Base-by-base conservation (phyloP, 768 basidiomycete species). In the Phanerochaete carnosa region DNA sequence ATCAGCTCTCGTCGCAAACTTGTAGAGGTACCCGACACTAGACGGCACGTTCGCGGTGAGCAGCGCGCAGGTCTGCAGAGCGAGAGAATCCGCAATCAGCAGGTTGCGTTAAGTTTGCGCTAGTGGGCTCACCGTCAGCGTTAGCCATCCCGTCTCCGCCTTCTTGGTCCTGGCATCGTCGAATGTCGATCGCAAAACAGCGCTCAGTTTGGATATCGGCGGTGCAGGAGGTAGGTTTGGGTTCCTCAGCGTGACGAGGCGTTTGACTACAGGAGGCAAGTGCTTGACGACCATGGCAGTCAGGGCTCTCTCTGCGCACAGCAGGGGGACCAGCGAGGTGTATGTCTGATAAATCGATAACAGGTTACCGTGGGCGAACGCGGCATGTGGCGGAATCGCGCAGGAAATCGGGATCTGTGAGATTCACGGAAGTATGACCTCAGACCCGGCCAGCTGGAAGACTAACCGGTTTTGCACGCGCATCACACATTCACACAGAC, bases 11-110 rank as follows among this genome's bases (percentile, higher is more conserved):
- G 88, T 86, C 53, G 84, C 84, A 74, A 90, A 94, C 47, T 84
- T 87, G 72, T 93, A 96, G 65, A 96, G 76, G 68, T 91, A 84
- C 19, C 88, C 90, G 37, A 95, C 76, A 39, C 90, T 82, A 43
- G 87, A 82, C 22, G 94, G 93, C 58, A 87, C 83, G 74, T 95
- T 95, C 53, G 82, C 81, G 60, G 92, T 90, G 68, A 95, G 79
- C 56, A 95, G 79, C 46, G 92, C 87, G 69, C 91, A 94, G 57
- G 92, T 92, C 87, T 93, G 72, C 4, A 70, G 25, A 69, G 46
- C 45, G 23, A 51, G 11, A 33, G 35, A 45, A 11, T 9, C 30
- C 50, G 54, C n/a, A 29, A 56, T 57, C 55, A 51, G 37, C 28
- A 19, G 28, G 25, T 46, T 32, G 29, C 51, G 33, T 52, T 13